These are phyloP conservation scores for Scutellaria minor DNA, from an alignment of 257 asterid species.

Conservation along the genomic window DNA sequence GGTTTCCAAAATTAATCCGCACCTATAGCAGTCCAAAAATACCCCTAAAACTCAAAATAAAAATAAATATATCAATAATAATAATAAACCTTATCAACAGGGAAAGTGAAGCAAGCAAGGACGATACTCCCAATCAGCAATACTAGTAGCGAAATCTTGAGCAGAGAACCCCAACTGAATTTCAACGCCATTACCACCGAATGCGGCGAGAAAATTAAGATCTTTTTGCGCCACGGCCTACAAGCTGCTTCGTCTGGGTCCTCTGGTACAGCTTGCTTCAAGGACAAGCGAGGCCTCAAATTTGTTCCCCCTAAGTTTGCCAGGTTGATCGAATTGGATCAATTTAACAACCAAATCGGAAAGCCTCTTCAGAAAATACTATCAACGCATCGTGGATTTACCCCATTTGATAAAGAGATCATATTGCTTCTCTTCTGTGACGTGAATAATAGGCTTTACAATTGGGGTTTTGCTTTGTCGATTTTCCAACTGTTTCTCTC, in stretches of 20 bases:
- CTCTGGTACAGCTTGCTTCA: constrained; percentile 71
- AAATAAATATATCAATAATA: neutral
- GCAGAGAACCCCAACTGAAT: constrained; percentile 65
- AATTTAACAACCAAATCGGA: neutral
- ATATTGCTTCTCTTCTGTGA: constrained; percentile 21
- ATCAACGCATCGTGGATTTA: constrained; percentile 17
- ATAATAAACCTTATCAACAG: constrained; percentile 73
- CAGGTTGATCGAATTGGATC: constrained; percentile 65
- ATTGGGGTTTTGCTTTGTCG: constrained; percentile 23
- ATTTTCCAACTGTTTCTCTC: constrained; percentile 5
- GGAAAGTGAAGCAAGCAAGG: constrained; percentile 87
- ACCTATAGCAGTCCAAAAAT: neutral
- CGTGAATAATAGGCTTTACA: neutral
- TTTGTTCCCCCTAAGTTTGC: constrained; percentile 79
- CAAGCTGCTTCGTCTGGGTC: constrained; percentile 67
- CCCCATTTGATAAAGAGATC: constrained; percentile 33
- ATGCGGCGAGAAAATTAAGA: constrained; percentile 51
- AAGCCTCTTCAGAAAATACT: constrained; percentile 10
- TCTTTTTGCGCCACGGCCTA: constrained; percentile 84
- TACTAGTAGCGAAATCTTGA: constrained; percentile 60
- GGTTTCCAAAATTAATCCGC: neutral
- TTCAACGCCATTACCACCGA: constrained; percentile 63
- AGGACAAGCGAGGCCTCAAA: constrained; percentile 88
- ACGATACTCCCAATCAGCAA: constrained; percentile 65
- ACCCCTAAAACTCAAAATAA: constrained; percentile 26